A percentile compares a stretch with the other conserved stretches of the same genome.
Conservation (phyloP, 768 basidiomycete genomes). For the Lactarius sp. region DNA sequence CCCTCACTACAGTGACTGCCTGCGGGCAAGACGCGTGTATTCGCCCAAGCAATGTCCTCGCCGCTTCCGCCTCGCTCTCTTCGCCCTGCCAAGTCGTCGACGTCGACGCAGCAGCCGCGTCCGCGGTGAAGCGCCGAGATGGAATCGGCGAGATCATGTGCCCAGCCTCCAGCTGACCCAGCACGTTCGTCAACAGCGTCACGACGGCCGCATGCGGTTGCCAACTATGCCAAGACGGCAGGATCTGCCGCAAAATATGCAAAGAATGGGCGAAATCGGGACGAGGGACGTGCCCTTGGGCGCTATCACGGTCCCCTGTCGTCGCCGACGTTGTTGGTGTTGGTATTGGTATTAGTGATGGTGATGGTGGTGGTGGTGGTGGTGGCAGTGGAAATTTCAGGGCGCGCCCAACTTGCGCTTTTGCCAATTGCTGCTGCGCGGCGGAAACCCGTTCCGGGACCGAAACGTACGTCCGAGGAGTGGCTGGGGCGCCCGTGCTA, state of each 20-base stretch:
- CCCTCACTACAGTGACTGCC: constrained; percentile 43
- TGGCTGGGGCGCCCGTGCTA: constrained; percentile 1
- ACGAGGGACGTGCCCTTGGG: constrained; percentile 11
- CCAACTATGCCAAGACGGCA: constrained; percentile 64
- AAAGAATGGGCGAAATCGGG: constrained; percentile 57
- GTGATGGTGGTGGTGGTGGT: neutral
- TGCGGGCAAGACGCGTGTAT: constrained; percentile 34
- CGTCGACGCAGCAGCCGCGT: constrained; percentile 27
- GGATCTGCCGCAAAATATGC: constrained; percentile 54
- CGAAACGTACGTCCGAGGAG: neutral
- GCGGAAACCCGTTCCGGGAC: constrained; percentile 8
- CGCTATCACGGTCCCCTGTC: neutral
- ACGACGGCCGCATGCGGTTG: constrained; percentile 52
- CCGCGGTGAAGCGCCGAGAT: constrained; percentile 24
- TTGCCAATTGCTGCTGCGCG: constrained; percentile 5
- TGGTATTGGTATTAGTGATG: too few species aligned
- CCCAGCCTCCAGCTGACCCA: constrained; percentile 49
- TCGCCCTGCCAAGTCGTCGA: constrained; percentile 11
- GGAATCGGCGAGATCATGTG: constrained; percentile 42
- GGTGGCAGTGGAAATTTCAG: neutral
- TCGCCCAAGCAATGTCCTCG: neutral
- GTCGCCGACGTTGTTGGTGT: neutral
- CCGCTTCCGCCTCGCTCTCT: constrained; percentile 12
- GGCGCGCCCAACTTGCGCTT: neutral
- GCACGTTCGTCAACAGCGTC: constrained; percentile 41